Conservation (phyloP, 2,329 filamentous ascomycete species). For the Alternaria brassicicola region DNA sequence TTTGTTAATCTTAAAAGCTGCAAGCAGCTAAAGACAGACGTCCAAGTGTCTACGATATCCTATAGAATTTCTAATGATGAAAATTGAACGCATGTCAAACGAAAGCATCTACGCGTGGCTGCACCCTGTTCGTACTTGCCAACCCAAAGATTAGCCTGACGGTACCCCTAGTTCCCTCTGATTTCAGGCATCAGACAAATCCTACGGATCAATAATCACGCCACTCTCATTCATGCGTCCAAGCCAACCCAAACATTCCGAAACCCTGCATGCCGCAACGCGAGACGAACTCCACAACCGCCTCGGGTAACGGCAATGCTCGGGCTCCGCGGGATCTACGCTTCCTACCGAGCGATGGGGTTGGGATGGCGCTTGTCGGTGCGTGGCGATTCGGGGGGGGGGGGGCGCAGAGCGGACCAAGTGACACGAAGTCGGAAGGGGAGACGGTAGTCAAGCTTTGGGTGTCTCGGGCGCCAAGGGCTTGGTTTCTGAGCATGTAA, state of each 20-base stretch:
- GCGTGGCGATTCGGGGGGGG: background rate
- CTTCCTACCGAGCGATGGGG: background rate
- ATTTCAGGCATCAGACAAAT: background rate
- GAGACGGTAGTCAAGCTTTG: constrained; percentile 25
- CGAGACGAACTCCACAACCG: background rate
- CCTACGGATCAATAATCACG: constrained; percentile 1
- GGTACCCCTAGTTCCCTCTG: background rate
- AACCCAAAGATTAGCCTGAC: background rate
- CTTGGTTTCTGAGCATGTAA: constrained; percentile 7
- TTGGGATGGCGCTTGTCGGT: background rate
- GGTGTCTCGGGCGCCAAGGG: constrained; percentile 28
- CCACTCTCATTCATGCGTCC: constrained; percentile 15
- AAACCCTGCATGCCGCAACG: constrained; percentile 11
- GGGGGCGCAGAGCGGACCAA: background rate
- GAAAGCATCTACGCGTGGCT: background rate
- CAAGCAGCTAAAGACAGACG: constrained; percentile 8
- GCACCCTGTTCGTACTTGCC: background rate
- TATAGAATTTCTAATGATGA: constrained; percentile 3
- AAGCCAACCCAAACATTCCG: constrained; percentile 16
- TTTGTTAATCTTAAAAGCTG: constrained; percentile 6
- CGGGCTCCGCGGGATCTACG: background rate
- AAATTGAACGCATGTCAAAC: background rate
- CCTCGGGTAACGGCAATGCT: background rate
- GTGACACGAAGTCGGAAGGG: background rate
- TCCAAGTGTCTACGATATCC: constrained; percentile 9